Evolutionary conservation across 2,329 filamentous ascomycete species (phyloP).

Genomic region (Colletotrichum godetiae): DNA sequence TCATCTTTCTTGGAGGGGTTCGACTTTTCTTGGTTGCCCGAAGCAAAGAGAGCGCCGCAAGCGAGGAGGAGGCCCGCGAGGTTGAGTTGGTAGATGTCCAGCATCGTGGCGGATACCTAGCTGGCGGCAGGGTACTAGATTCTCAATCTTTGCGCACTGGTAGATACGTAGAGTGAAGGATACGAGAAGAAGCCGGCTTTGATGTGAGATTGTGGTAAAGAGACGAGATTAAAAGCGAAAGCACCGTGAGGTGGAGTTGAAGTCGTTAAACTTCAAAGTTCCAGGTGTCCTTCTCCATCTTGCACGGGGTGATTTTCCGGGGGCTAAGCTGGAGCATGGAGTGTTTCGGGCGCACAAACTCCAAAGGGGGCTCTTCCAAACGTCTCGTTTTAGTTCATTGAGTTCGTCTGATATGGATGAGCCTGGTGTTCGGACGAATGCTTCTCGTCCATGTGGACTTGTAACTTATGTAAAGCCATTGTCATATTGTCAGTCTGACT

Average conservation of each 20-base stretch:
- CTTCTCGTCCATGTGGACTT: background rate
- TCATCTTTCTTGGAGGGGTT: background rate
- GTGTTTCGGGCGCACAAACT: conserved; percentile 30
- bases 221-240: background rate
- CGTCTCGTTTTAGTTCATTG: background rate
- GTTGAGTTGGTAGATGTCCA: conserved; percentile 49
- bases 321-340: conserved; percentile 31
- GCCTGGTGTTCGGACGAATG: background rate
- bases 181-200: background rate
- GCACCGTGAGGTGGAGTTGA: background rate
- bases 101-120: conserved; percentile 21
- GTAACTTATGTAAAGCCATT: background rate
- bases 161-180: background rate
- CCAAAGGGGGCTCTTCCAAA: conserved; percentile 1
- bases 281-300: conserved; percentile 31
- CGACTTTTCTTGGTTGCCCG: conserved; percentile 18
- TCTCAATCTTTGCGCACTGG: background rate
- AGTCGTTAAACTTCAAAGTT: background rate
- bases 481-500: background rate
- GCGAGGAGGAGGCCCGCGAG: conserved; percentile 46
- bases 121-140: too few relatives aligned
- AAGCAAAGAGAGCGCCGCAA: conserved; percentile 41
- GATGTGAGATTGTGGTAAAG: background rate
- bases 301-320: conserved; percentile 12
- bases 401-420: background rate